phyloP scores from a whole-genome alignment of 139 green algal genomes.

The Chlorella sp. region DNA sequence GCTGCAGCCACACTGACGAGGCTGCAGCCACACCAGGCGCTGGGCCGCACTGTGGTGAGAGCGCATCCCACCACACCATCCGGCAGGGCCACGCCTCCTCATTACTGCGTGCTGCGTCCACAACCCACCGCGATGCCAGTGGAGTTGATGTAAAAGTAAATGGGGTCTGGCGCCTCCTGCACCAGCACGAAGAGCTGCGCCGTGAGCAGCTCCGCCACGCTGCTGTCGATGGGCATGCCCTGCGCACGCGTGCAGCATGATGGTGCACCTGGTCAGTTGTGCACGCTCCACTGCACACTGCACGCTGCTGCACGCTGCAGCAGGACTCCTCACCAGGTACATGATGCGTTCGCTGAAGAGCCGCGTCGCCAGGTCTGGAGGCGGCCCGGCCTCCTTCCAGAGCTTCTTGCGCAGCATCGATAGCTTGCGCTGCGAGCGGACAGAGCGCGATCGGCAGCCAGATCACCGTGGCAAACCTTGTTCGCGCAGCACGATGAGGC shows the following conservation, averaged over 20 bases:
- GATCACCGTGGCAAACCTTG: too few relatives aligned
- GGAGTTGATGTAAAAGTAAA: slow-evolving; percentile 99
- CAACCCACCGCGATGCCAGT: slow-evolving; percentile 83
- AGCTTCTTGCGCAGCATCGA: slow-evolving; percentile 44
- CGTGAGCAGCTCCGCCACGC: slow-evolving; percentile 48
- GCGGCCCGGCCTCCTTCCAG: slow-evolving; percentile 59
- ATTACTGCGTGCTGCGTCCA: too few relatives aligned
- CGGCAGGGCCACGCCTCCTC: too few relatives aligned
- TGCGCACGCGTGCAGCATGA: slow-evolving; percentile 9
- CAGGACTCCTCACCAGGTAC: slow-evolving; percentile 75
- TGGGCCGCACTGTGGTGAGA: too few relatives aligned
- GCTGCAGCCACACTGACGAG: too few relatives aligned
- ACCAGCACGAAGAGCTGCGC: slow-evolving; percentile 52
- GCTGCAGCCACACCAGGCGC: too few relatives aligned
- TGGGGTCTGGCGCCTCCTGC: slow-evolving; percentile 70
- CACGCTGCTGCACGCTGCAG: not conserved
- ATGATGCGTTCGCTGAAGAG: slow-evolving; percentile 98
- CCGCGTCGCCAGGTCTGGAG: slow-evolving; percentile 94
- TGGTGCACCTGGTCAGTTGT: too few relatives aligned
- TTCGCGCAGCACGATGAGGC: too few relatives aligned
- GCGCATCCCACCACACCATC: too few relatives aligned
- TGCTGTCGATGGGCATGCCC: slow-evolving; percentile 56
- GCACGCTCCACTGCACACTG: not conserved
- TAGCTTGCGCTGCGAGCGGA: slow-evolving; percentile 35
- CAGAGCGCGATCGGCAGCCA: too few relatives aligned